A percentile compares a stretch with the other conserved stretches of the same genome.
Conservation (phyloP, 2,329 filamentous ascomycete species). For the Fusarium praegraminearum region DNA sequence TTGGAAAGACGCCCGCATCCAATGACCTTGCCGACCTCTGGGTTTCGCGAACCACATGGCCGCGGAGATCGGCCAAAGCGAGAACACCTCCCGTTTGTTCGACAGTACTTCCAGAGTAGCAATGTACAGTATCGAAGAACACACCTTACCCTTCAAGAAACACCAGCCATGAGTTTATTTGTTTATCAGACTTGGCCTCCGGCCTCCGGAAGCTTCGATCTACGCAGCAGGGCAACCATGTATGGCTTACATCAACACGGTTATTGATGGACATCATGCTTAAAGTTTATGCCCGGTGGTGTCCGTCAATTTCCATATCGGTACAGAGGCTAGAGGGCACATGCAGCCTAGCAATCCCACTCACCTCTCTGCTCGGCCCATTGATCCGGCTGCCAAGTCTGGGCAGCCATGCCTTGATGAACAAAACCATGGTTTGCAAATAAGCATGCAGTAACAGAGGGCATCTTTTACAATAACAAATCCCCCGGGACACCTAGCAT, state of each 20-base stretch:
- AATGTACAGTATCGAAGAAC: slow-evolving; percentile 9
- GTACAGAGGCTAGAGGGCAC: slow-evolving; percentile 16
- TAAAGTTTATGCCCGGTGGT: slow-evolving; percentile 24
- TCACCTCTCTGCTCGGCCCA: slow-evolving; percentile 42
- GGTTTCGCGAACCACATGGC: slow-evolving; percentile 31
- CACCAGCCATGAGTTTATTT: slow-evolving; percentile 17
- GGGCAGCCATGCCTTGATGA: slow-evolving; percentile 11
- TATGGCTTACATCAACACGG: slow-evolving; percentile 27
- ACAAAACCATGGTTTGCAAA: slow-evolving; percentile 17
- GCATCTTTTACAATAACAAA: slow-evolving; percentile 29
- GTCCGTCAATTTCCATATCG: slow-evolving; percentile 29
- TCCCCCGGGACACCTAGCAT: slow-evolving; percentile 28
- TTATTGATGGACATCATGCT: slow-evolving; percentile 9
- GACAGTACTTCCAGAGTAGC: neutral
- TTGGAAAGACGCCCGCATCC: slow-evolving; percentile 19
- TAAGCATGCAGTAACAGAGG: slow-evolving; percentile 33
- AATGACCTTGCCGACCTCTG: slow-evolving; percentile 19
- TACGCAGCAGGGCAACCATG: slow-evolving; percentile 28
- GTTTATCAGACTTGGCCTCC: slow-evolving; percentile 9
- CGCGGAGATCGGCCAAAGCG: slow-evolving; percentile 18
- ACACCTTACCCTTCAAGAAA: slow-evolving; percentile 2
- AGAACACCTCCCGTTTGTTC: slow-evolving; percentile 20
- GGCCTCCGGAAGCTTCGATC: slow-evolving; percentile 20
- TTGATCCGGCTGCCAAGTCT: slow-evolving; percentile 45
- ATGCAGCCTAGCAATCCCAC: slow-evolving; percentile 22